Percentiles rank a stretch among this genome's conserved stretches.
phyloP scores from a whole-genome alignment of 2,329 filamentous ascomycete species.

The Cercospora sojina region DNA sequence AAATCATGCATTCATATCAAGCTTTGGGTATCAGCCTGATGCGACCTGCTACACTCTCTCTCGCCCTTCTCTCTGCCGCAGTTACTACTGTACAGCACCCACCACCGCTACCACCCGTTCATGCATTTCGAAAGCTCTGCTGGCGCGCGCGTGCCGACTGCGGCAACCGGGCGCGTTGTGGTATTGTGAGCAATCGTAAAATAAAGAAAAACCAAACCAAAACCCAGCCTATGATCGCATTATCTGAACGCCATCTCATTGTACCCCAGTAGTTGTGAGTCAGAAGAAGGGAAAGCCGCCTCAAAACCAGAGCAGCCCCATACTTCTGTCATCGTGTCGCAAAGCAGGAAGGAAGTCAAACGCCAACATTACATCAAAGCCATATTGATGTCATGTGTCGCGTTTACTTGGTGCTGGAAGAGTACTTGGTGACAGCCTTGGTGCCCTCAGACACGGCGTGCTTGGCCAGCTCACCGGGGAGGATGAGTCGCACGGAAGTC shows the following conservation, averaged over 20 bases:
- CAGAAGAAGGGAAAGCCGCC: not conserved
- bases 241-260: slow-evolving; percentile 52
- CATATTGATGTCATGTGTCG: slow-evolving; percentile 32
- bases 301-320: not conserved
- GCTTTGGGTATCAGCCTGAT: slow-evolving; percentile 21
- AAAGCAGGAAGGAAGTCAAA: slow-evolving; percentile 18
- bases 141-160: slow-evolving; percentile 25
- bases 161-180: slow-evolving; percentile 26
- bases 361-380: slow-evolving; percentile 15
- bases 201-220: slow-evolving; percentile 25
- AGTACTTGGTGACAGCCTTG: slow-evolving; percentile 99
- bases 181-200: slow-evolving; percentile 34
- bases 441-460: slow-evolving; percentile 99
- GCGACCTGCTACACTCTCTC: slow-evolving; percentile 25
- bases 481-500: slow-evolving; percentile 96
- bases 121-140: slow-evolving; percentile 26
- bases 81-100: slow-evolving; percentile 39
- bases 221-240: slow-evolving; percentile 54
- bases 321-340: slow-evolving; percentile 26
- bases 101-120: slow-evolving; percentile 12
- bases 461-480: slow-evolving; percentile 98
- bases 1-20: slow-evolving; percentile 40
- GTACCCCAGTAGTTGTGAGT: slow-evolving; percentile 10
- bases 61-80: slow-evolving; percentile 26
- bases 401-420: slow-evolving; percentile 95